A percentile compares a stretch with the other conserved stretches of the same genome.
These are phyloP conservation scores for Mycosphaerella sp. DNA, from an alignment of 2,329 filamentous ascomycete genomes.

Conservation along the genomic window DNA sequence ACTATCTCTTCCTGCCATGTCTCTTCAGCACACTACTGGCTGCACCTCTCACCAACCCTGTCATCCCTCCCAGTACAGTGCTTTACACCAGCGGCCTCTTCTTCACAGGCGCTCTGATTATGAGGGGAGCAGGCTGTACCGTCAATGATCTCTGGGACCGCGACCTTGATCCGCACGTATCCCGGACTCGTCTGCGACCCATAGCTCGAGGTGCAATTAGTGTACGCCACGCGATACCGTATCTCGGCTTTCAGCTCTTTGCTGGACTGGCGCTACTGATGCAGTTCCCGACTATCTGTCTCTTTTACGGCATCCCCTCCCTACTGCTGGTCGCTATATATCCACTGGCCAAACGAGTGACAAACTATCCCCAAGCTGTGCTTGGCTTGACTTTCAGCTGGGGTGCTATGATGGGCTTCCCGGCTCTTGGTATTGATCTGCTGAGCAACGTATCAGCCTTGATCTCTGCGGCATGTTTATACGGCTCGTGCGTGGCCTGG, in stretches of 20 bases:
- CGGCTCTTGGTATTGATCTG: constrained; percentile 72
- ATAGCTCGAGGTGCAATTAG: constrained; percentile 73
- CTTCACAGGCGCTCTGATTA: constrained; percentile 69
- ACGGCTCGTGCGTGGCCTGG: constrained; percentile 76
- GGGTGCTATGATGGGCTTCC: constrained; percentile 84
- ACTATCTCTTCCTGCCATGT: constrained; percentile 81
- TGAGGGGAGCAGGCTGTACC: constrained; percentile 81
- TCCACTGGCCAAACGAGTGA: constrained; percentile 77
- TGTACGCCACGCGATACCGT: constrained; percentile 64
- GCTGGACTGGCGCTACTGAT: constrained; percentile 67
- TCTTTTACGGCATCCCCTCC: constrained; percentile 72
- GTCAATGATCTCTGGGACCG: constrained; percentile 91
- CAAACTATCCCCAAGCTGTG: constrained; percentile 79
- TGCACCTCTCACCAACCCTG: constrained; percentile 60
- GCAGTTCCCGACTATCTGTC: constrained; percentile 67
- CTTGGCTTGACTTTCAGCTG: constrained; percentile 82
- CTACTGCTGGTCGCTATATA: constrained; percentile 68
- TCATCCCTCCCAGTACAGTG: constrained; percentile 55
- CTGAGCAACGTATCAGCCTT: constrained; percentile 57
- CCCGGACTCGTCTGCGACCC: constrained; percentile 68
- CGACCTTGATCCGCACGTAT: constrained; percentile 74
- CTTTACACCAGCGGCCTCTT: constrained; percentile 62
- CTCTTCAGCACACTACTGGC: constrained; percentile 78
- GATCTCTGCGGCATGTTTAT: constrained; percentile 62
- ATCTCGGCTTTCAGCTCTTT: constrained; percentile 67